Percentiles rank a stretch among this genome's conserved stretches.
Conservation (phyloP, 2,329 filamentous ascomycete species). For the Ophiostoma montium region DNA sequence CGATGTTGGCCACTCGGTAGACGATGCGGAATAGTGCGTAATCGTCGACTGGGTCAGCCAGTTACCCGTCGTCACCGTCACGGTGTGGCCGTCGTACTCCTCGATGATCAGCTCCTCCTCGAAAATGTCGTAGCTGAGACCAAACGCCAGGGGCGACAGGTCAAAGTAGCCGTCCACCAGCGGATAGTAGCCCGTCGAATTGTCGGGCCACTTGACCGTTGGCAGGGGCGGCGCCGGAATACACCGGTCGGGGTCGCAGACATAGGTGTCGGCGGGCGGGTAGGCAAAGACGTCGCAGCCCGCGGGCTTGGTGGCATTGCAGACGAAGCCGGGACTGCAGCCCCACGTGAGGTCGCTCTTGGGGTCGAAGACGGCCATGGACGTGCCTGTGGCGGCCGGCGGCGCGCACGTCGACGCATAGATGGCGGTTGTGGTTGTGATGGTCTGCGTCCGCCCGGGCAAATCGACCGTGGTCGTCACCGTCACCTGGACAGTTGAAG, state of each 20-base stretch:
- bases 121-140: slow-evolving; percentile 49
- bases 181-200: slow-evolving; percentile 36
- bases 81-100: slow-evolving; percentile 19
- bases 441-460: background rate
- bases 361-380: slow-evolving; percentile 17
- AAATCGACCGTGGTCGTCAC: slow-evolving; percentile 8
- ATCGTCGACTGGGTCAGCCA: slow-evolving; percentile 37
- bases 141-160: slow-evolving; percentile 47
- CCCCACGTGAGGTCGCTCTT: slow-evolving; percentile 36
- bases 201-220: slow-evolving; percentile 27
- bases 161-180: slow-evolving; percentile 46
- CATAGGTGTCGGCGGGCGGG: slow-evolving; percentile 30
- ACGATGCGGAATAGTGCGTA: slow-evolving; percentile 24
- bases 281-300: slow-evolving; percentile 38
- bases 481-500: slow-evolving; percentile 3
- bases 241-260: slow-evolving; percentile 33
- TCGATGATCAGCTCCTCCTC: slow-evolving; percentile 26
- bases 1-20: background rate
- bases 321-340: slow-evolving; percentile 38
- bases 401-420: slow-evolving; percentile 28
- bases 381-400: slow-evolving; percentile 21
- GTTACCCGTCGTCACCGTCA: slow-evolving; percentile 38
- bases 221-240: slow-evolving; percentile 25
- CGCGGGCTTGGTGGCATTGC: slow-evolving; percentile 33
- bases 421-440: slow-evolving; percentile 3